Base-by-base conservation (phyloP, 163 green algal species). In the Trebouxiophyceae sp. region DNA sequence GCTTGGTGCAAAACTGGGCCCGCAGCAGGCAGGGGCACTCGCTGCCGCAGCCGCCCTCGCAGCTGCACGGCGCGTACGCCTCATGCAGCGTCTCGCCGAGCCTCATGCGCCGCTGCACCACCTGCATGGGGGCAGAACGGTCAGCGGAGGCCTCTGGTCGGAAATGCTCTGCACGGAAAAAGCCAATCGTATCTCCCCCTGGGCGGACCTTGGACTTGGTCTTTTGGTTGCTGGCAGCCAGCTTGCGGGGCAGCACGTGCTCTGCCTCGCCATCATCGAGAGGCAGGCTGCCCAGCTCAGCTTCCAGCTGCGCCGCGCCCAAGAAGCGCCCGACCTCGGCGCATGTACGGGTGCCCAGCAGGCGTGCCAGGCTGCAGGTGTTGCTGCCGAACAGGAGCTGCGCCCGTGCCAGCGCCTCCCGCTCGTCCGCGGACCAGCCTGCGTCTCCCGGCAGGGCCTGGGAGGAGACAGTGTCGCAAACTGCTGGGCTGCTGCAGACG, bases 1-100 rank as follows among this genome's bases (percentile, higher is more conserved):
- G 95, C 73, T 94, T 92, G 68, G 96, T 87, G 74, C 90, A 96
- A 55, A 92, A 93, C 73, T 90, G 90, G 39, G 69, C 75, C 12
- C 67, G 67, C 2, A 44, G 28, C 28, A 80, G 47, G 77, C 89
- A 96, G 63, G 78, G 66, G 78, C 89, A 96, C 27, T 61, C 75
- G 12, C 28, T n/a, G n/a, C 50, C 39, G 77, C 86, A 91, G 3
- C 59, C 57, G 1, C 78, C 82, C 46, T 63, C 65, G 70, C 86
- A 92, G 8, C 31, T 60, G 78, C 86, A 93, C 24, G 86, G 84
- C 4, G 28, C 27, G 68, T 89, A 93, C 62, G 77, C 61, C 0
- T 44, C 57, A 65, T 64, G 80, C 62, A 74, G 33, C 55, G 26
- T 32, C 19, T 32, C n/a, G n/a, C n/a, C n/a, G n/a, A n/a, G n/a